Evolutionary conservation across 441 rosid genomes (phyloP).

Genomic region (Bocquillonia castaneifolia): DNA sequence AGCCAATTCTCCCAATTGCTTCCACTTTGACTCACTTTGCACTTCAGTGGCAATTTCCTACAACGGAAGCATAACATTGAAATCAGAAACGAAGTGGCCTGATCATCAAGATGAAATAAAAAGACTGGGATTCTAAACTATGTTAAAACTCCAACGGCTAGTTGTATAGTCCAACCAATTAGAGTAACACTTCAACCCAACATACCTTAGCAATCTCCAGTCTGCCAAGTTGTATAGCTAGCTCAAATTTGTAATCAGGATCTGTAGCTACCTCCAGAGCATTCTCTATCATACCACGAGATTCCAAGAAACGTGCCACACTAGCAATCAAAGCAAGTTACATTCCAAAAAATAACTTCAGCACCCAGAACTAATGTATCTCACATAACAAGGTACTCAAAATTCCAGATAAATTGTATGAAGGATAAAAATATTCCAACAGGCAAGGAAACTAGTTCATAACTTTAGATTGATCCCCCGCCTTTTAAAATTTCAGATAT

Average conservation of each 20-base stretch:
- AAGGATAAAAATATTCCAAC: not conserved
- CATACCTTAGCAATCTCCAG: slow-evolving; percentile 84
- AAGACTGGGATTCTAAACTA: slow-evolving; percentile 11
- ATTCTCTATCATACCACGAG: slow-evolving; percentile 93
- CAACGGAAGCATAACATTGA: slow-evolving; percentile 20
- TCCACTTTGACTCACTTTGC: slow-evolving; percentile 92
- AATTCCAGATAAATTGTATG: not conserved
- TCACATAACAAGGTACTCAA: not conserved
- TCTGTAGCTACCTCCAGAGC: slow-evolving; percentile 98
- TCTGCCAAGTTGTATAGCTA: slow-evolving; percentile 93
- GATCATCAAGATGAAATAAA: slow-evolving; percentile 4
- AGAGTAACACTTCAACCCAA: not conserved
- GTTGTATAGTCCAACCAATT: not conserved
- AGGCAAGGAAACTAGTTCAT: not conserved
- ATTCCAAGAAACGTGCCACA: slow-evolving; percentile 96
- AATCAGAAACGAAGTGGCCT: slow-evolving; percentile 6
- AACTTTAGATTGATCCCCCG: not conserved
- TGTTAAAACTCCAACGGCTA: slow-evolving; percentile 7
- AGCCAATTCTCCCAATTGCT: slow-evolving; percentile 94
- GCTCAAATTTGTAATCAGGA: slow-evolving; percentile 91
- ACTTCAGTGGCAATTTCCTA: slow-evolving; percentile 85
- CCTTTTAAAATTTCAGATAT: not conserved
- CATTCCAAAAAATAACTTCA: slow-evolving; percentile 12
- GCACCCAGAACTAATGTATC: not conserved
- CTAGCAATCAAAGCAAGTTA: slow-evolving; percentile 40